A percentile compares a stretch with the other conserved stretches of the same genome.
Evolutionary conservation across 73 alveolate species (phyloP).

Genomic region (Stentor roeselii): DNA sequence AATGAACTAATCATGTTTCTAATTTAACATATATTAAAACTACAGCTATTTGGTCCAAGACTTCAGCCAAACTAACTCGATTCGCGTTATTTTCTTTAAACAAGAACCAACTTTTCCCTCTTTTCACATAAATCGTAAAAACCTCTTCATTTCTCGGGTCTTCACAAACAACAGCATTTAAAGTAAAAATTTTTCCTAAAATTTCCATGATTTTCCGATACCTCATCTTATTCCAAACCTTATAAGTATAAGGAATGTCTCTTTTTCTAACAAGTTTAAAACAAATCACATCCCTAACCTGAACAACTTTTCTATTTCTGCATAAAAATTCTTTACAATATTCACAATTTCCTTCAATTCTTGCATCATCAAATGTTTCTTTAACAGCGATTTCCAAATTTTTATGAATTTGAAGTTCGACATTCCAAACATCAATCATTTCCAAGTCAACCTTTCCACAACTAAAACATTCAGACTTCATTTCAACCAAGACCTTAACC

Average conservation of each 20-base stretch:
- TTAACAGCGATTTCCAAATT: not conserved
- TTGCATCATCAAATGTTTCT: not conserved
- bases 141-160: not conserved
- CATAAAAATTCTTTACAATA: not conserved
- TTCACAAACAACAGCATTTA: not conserved
- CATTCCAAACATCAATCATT: not conserved
- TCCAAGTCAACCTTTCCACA: not conserved
- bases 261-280: not conserved
- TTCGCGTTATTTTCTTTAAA: not conserved
- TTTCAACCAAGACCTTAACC: too few relatives aligned
- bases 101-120: conserved; percentile 1
- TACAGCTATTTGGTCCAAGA: not conserved
- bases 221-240: not conserved
- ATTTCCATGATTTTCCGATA: not conserved
- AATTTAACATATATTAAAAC: too few relatives aligned
- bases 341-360: not conserved
- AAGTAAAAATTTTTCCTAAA: not conserved
- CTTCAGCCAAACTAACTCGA: not conserved
- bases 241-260: not conserved
- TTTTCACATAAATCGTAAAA: too few relatives aligned
- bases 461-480: too few relatives aligned
- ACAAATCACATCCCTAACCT: too few relatives aligned
- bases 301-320: not conserved
- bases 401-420: not conserved
- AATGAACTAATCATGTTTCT: too few relatives aligned